Evolutionary conservation across 139 green algal genomes (phyloP), one percentile per base, ranked within the genome.

Genomic region (Micromonas pusilla): DNA sequence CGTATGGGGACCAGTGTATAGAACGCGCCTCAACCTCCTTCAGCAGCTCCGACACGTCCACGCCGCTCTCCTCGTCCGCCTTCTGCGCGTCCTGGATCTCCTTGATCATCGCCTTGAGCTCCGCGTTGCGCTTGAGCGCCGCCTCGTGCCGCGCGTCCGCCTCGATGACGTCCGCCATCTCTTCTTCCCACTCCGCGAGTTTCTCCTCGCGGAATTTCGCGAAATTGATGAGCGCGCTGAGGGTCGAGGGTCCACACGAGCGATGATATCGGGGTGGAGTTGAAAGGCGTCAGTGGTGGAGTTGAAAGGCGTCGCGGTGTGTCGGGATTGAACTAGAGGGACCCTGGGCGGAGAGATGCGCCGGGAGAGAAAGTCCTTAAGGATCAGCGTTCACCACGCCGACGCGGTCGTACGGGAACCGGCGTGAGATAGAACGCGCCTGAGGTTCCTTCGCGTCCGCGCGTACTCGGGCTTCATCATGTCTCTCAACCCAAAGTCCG

Each of bases 191-290:
- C n/a, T 82, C 73, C 23, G 82, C 76, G 73, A 96, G 86, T 85
- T 96, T 95, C 75, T 96, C 91, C 81, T 97, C 94, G 0, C 93
- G 83, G 80, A 93, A 97, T 84, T 94, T 97, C 28, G 89, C 92
- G 85, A 97, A 97, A 84, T 97, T 97, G 83, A 97, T 91, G 53
- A 97, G 78, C 0, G 93, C 93, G n/a, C 81, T 91, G 20, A 97
- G 81, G n/a, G n/a, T n/a, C n/a, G n/a, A n/a, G n/a, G n/a, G n/a
- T n/a, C n/a, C n/a, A n/a, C n/a, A n/a, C n/a, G n/a, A n/a, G n/a
- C n/a, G n/a, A n/a, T n/a, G n/a, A n/a, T n/a, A n/a, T n/a, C n/a
- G n/a, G n/a, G n/a, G n/a, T n/a, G n/a, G n/a, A n/a, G n/a, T n/a
- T n/a, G n/a, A n/a, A n/a, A n/a, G n/a, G n/a, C n/a, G n/a, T n/a